Evolutionary conservation across 2,329 filamentous ascomycete genomes (phyloP), one percentile per base, ranked within the genome.

Genomic region (Neopestalotiopsis rosae): DNA sequence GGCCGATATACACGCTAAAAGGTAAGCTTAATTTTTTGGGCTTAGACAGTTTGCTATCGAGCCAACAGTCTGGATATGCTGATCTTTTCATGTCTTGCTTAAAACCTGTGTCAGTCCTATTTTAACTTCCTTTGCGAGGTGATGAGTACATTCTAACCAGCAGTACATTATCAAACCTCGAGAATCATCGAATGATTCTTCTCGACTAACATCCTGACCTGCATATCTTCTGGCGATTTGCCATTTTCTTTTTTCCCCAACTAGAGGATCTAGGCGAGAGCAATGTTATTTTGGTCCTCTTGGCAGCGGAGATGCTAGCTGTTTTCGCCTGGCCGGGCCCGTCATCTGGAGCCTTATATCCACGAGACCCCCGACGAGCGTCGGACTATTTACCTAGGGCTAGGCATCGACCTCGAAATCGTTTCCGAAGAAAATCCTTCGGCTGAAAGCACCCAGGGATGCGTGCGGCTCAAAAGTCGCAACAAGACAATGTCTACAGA

Each of bases 21-120:
- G 45, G 45, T 52, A 52, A 52, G 45, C 45, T 52, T 52, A 52
- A 52, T 52, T n/a, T 52, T 52, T 52, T 52, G 45, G 45, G 45
- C n/a, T 52, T 52, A 52, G 20, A 20, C 45, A 20, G 17, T 20
- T 17, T 3, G n/a, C 17, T 17, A 52, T 24, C 17, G 9, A n/a
- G 45, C 45, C 45, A 10, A 20, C 14, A 9, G 20, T 10, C 17
- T 52, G 17, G 45, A 17, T 20, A 14, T n/a, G 45, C 20, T 10
- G 45, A n/a, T 52, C 45, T 20, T 9, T 20, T 20, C 24, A 17
- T 38, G 10, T 10, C 6, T 7, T 38, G 34, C 34, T 38, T 7
- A 38, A 38, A 10, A 38, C 10, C 10, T 38, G 10, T 10, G 34
- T 38, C 34, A 38, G 10, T 38, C 1, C 34, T 38, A 38, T 38